Evolutionary conservation across 2,329 filamentous ascomycete species (phyloP).

Genomic region (Botryosphaeria dothidea): DNA sequence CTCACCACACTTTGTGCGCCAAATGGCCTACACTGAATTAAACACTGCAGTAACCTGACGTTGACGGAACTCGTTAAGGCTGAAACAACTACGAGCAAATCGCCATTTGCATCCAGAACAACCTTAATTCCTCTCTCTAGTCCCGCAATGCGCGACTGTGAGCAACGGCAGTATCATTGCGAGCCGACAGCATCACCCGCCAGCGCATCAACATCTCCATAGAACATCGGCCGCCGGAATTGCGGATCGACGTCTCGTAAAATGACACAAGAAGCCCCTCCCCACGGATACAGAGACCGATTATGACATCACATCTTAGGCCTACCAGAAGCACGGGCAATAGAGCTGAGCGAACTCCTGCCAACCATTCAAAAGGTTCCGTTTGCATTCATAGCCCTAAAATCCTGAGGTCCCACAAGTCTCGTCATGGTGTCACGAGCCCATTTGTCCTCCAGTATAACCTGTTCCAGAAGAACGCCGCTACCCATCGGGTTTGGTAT

Average conservation of each 20-base stretch:
- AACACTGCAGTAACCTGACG: too few relatives aligned
- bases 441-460: neutral
- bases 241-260: neutral
- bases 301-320: neutral
- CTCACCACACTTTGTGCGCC: neutral
- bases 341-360: neutral
- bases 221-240: neutral
- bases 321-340: neutral
- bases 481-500: neutral
- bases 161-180: too few relatives aligned
- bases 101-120: neutral
- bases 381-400: neutral
- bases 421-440: neutral
- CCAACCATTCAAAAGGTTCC: neutral
- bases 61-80: too few relatives aligned
- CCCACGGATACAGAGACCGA: neutral
- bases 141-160: too few relatives aligned
- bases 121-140: neutral
- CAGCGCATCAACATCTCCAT: neutral
- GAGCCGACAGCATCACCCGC: too few relatives aligned
- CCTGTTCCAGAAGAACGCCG: neutral
- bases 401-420: neutral
- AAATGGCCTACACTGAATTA: neutral
- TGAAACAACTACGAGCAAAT: neutral
- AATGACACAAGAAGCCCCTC: neutral